Evolutionary conservation across 2,329 filamentous ascomycete species (phyloP), one percentile per base, ranked within the genome.

Genomic region (Corynespora cassiicola): DNA sequence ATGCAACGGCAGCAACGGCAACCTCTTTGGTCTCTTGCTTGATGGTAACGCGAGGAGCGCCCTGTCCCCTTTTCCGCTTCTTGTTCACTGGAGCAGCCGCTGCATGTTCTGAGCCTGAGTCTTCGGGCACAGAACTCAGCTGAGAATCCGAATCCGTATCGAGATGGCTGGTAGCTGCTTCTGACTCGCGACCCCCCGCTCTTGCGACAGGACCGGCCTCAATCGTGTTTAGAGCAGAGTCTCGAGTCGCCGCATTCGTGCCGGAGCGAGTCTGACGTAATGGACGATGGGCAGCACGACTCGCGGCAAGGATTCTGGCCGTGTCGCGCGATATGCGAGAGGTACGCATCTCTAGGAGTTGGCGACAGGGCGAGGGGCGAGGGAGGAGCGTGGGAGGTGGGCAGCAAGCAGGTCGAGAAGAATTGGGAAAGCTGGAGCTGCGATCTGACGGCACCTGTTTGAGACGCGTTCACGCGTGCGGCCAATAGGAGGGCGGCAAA

Each of bases 51-150:
- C n/a, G n/a, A n/a, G 66, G 25, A 36, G 54, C 34, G 50, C 62
- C 56, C 39, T 58, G 39, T 12, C 61, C 70, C 42, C 73, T 69
- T 54, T 78, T 82, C 23, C 75, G 74, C 56, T 80, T 82, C 48
- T 46, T 56, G 21, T 39, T 47, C 24, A 37, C 36, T 12, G 29
- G n/a, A n/a, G n/a, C 45, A 22, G 44, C 28, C 17, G 44, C 49
- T 14, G 54, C 50, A 14, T 24, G 43, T 22, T 64, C 61, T 15
- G 59, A 62, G 14, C 39, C 49, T 14, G 46, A 54, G 6, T 59
- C 54, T 21, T 51, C 42, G 4, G 61, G 58, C 26, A 48, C 55
- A 14, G 63, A 63, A 36, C 61, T 68, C 36, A 65, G 36, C 26
- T 63, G 62, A 6, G 64, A 66, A 7, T 59, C 63, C 10, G 62